Evolutionary conservation across 2,329 filamentous ascomycete species (phyloP), one percentile per base, ranked within the genome.

Genomic region (Aphanocladium album): DNA sequence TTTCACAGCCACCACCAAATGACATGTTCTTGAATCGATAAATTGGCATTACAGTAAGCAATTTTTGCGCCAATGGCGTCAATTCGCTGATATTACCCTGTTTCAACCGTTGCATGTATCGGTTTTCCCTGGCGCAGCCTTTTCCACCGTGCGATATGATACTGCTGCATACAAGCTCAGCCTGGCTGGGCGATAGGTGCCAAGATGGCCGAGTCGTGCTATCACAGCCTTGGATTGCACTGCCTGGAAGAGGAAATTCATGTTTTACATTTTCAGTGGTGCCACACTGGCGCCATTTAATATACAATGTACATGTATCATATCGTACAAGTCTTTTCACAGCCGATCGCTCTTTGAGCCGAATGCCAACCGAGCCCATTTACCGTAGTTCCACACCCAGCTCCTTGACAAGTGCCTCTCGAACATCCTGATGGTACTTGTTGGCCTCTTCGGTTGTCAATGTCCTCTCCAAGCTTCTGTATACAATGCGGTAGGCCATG

Each of bases 401-500:
- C 67, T 85, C 84, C 62, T 83, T 77, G 2, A 90, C 87, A 64
- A 98, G 76, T 65, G 83, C 81, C 63, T 77, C 69, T 46, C 81
- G 79, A 49, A 98, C 87, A 65, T 79, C 74, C 54, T 86, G 80
- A 72, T 99, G 93, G 70, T 96, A 75, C 47, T 79, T 74, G 71
- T 96, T 96, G 12, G 87, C 84, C 79, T 96, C 90, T 39, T 83
- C 80, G 67, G 92, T 95, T 11, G 89, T 96, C 73, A 99, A 77
- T 1, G 93, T 99, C 70, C 89, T 84, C 79, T 97, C 93, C 67
- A 96, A 77, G 73, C 92, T 96, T 65, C 95, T 85, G 77, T 99
- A 99, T 71, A 93, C 93, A 74, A 98, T 89, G 64, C 93, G 83
- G 74, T 97, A 99, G 75, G 91, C 96, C 78, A 95, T 76, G 77